A percentile compares a stretch with the other conserved stretches of the same genome.
These are phyloP conservation scores for Blastobotrys malaysiensis DNA, from an alignment of 1,139 yeast genomes.

Conservation along the genomic window DNA sequence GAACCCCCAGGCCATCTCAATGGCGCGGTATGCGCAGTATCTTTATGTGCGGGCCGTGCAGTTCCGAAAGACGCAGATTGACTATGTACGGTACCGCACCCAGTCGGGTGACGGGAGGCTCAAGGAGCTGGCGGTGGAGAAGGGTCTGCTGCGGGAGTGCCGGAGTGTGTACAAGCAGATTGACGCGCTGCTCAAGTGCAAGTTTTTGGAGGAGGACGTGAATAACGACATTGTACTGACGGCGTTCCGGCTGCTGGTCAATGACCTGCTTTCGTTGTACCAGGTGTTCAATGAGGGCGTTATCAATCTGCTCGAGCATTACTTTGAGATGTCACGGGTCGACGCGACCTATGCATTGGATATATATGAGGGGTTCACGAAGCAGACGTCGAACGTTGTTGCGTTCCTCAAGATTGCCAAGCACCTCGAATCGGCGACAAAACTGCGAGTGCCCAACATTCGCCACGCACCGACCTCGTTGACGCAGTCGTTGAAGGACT, in stretches of 20 bases:
- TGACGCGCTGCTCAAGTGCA: conserved; percentile 66
- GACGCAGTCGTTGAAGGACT: conserved; percentile 81
- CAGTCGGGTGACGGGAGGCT: conserved; percentile 50
- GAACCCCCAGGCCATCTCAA: conserved; percentile 52
- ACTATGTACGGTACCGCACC: conserved; percentile 60
- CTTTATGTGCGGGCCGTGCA: conserved; percentile 64
- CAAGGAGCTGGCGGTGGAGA: conserved; percentile 61
- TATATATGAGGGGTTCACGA: conserved; percentile 79
- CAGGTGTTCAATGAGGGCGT: conserved; percentile 94
- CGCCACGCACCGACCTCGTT: conserved; percentile 96
- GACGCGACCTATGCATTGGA: conserved; percentile 86
- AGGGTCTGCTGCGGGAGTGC: conserved; percentile 75
- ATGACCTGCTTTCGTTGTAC: conserved; percentile 76
- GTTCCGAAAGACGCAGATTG: conserved; percentile 57
- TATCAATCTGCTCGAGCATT: conserved; percentile 84
- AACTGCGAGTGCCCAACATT: conserved; percentile 88
- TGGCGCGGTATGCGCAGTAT: conserved; percentile 68
- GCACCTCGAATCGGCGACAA: conserved; percentile 78
- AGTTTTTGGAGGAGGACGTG: conserved; percentile 62
- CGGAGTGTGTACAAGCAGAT: conserved; percentile 83
- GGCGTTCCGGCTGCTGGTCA: conserved; percentile 79
- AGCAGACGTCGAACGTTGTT: conserved; percentile 81
- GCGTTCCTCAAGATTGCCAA: conserved; percentile 85
- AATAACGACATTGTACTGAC: conserved; percentile 79
- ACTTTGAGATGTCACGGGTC: conserved; percentile 79